Conservation (phyloP, 148 eudicot genomes). For the Persicaria maculosa region DNA sequence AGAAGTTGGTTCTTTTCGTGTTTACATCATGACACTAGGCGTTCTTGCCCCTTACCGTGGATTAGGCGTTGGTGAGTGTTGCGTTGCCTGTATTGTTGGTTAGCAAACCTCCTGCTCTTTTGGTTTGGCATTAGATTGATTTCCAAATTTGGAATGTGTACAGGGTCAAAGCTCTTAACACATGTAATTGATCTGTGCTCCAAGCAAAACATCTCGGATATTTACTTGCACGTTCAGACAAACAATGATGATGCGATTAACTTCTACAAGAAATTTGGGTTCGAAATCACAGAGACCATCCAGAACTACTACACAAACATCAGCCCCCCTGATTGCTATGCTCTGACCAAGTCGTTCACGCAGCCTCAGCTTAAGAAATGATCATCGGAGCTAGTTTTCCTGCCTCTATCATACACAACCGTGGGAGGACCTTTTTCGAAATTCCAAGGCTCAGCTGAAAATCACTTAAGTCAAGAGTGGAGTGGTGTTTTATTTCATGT, state of each 20-base stretch:
- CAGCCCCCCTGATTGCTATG: conserved; percentile 85
- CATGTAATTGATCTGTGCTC: conserved; percentile 64
- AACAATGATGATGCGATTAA: conserved; percentile 88
- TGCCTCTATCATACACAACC: background rate
- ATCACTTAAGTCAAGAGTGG: too few species aligned
- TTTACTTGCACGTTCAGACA: conserved; percentile 93
- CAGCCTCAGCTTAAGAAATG: conserved; percentile 48
- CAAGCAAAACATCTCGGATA: conserved; percentile 71
- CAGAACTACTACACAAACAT: conserved; percentile 74
- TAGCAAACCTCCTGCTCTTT: background rate
- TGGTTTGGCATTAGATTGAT: background rate
- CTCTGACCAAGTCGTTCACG: conserved; percentile 51
- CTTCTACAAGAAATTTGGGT: conserved; percentile 88
- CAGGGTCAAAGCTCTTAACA: conserved; percentile 78
- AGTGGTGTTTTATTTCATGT: too few species aligned
- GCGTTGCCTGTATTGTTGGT: background rate
- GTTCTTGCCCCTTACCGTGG: conserved; percentile 99
- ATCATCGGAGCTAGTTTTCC: background rate
- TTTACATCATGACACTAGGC: conserved; percentile 93
- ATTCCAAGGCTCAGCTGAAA: too few species aligned
- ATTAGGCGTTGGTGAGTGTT: conserved; percentile 73
- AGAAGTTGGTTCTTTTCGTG: conserved; percentile 67
- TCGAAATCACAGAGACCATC: conserved; percentile 85
- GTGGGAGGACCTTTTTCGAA: too few species aligned
- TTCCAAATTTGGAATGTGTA: conserved; percentile 6